A percentile compares a stretch with the other conserved stretches of the same genome.
phyloP scores from a whole-genome alignment of 2,329 filamentous ascomycete genomes.

The Lasiodiplodia hormozganensis region DNA sequence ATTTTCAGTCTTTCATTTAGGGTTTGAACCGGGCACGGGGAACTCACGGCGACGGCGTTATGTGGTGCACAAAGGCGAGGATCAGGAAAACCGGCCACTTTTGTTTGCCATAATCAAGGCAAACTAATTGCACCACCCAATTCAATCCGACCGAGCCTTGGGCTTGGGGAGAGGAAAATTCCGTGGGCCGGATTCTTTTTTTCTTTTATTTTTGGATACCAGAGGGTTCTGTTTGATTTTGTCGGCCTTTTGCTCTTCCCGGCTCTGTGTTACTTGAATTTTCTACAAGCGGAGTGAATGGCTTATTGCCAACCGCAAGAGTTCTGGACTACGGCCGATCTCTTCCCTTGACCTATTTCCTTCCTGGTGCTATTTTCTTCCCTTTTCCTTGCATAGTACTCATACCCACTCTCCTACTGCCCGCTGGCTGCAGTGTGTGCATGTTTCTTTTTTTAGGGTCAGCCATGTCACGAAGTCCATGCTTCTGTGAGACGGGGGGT shows the following conservation, averaged over 20 bases:
- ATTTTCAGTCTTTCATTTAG: slow-evolving; percentile 13
- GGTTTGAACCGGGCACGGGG: background rate
- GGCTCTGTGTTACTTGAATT: slow-evolving; percentile 19
- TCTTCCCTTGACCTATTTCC: background rate
- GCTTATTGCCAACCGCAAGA: slow-evolving; percentile 11
- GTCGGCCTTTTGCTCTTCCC: slow-evolving; percentile 16
- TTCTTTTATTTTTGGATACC: slow-evolving; percentile 24
- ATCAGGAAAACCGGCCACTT: slow-evolving; percentile 11
- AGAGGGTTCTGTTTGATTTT: slow-evolving; percentile 17
- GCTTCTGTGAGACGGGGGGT: slow-evolving; percentile 17
- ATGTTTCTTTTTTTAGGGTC: slow-evolving; percentile 27
- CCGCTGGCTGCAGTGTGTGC: slow-evolving; percentile 17
- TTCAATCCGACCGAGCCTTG: slow-evolving; percentile 13
- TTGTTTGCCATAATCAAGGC: slow-evolving; percentile 15
- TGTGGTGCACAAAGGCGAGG: slow-evolving; percentile 26
- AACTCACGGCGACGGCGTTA: slow-evolving; percentile 24
- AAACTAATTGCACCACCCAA: slow-evolving; percentile 16
- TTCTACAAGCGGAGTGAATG: slow-evolving; percentile 9
- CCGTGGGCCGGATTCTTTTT: background rate
- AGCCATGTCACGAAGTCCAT: slow-evolving; percentile 24
- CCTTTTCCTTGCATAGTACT: slow-evolving; percentile 12
- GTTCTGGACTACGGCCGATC: slow-evolving; percentile 9
- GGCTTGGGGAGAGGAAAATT: background rate
- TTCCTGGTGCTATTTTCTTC: slow-evolving; percentile 6
- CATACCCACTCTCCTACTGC: slow-evolving; percentile 19